Conservation (phyloP, 805 yeast species). For the Yamadazyma phyllophila region DNA sequence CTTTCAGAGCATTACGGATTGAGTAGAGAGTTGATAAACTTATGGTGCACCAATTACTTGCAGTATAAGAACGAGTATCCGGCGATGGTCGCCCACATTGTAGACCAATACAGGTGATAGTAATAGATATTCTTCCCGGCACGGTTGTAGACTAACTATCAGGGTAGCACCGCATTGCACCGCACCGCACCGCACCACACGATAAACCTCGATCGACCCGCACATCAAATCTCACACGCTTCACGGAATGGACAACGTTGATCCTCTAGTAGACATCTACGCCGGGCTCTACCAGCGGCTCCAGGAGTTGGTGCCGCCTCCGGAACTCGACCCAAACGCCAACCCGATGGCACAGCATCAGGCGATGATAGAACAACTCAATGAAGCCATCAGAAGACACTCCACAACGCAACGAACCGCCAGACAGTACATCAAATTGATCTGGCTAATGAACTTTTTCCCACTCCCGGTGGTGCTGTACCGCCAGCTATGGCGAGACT, state of each 20-base stretch:
- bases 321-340: neutral
- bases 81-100: conserved; percentile 3
- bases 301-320: neutral
- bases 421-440: conserved; percentile 10
- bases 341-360: conserved; percentile 12
- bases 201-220: no score
- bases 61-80: conserved; percentile 15
- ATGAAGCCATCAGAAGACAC: conserved; percentile 6
- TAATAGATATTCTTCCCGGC: neutral
- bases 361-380: conserved; percentile 12
- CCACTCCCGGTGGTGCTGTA: conserved; percentile 22
- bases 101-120: neutral
- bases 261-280: neutral
- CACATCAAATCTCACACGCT: neutral
- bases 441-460: conserved; percentile 17
- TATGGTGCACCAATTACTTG: conserved; percentile 19
- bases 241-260: neutral
- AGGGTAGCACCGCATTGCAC: no score
- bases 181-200: no score
- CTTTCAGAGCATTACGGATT: conserved; percentile 13
- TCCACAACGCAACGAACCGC: neutral
- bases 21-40: conserved; percentile 20
- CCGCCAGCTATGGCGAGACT: conserved; percentile 16
- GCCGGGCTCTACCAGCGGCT: neutral
- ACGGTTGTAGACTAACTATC: no score